Evolutionary conservation across 1,284 basidiomycete species (phyloP), one percentile per base, ranked within the genome.

Genomic region (Laetiporus sulphureus): DNA sequence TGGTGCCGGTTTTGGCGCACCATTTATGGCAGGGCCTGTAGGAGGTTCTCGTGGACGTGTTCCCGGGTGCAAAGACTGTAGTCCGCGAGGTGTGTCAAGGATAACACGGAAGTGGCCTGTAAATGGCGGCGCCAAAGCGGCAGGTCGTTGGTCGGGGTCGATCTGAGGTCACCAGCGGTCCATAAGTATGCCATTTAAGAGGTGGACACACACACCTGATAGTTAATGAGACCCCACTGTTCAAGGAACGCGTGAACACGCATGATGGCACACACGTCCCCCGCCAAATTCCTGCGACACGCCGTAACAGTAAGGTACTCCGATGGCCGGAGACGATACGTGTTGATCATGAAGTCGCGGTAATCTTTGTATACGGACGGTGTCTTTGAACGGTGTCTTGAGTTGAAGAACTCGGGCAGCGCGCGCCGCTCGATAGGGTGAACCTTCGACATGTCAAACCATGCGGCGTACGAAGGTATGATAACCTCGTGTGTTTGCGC

Each of bases 321-420:
- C 32, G 79, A 79, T 1, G 95, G 96, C 50, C 96, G 80, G 37
- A 99, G 74, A 32, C 95, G 77, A 67, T 98, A 99, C 3, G 95
- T 95, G 69, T 99, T 97, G 65, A 99, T 82, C 92, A 99, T 99
- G 57, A 99, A 99, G 72, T 99, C 95, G 49, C 95, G 83, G 62
- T 99, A 99, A 64, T 98, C 95, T 65, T 98, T 99, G 75, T 99
- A 99, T 52, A 98, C 91, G 22, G 88, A 78, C 0, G 95, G 95
- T 0, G 94, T 97, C 69, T 99, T 99, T 51, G 85, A 89, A 53
- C 95, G 70, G 63, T 96, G 95, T 49, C 91, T 77, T 44, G 89
- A 91, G 63, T 94, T 95, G 77, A 99, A 99, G 75, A 98, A 99
- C 66, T 99, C 95, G 31, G 95, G 96, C 20, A 99, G 71, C 2